A percentile compares a stretch with the other conserved stretches of the same genome.
Conservation (phyloP, 2,329 filamentous ascomycete species). For the Cryphonectria japonica region DNA sequence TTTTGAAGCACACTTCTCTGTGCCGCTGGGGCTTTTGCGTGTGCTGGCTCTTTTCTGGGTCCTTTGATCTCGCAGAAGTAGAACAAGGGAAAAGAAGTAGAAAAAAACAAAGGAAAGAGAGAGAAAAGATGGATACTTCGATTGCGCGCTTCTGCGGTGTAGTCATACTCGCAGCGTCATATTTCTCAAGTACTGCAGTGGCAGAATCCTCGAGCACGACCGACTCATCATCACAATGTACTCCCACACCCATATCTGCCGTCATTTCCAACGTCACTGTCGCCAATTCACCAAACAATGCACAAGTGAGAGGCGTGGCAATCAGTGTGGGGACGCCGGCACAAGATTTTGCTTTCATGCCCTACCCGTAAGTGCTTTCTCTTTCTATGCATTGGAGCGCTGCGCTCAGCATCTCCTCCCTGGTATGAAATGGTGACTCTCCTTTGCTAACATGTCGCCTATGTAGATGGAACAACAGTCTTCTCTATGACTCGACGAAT, state of each 20-base stretch:
- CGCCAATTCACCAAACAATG: constrained; percentile 12
- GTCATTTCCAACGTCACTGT: constrained; percentile 11
- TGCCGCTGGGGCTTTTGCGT: neutral
- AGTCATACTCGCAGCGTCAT: neutral
- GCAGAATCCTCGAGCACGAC: constrained; percentile 6
- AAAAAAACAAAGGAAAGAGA: no score
- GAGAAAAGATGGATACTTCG: neutral
- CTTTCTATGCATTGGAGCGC: neutral
- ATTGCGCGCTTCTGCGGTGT: neutral
- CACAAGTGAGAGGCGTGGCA: constrained; percentile 8
- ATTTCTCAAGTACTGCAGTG: neutral
- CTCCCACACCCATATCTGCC: constrained; percentile 7
- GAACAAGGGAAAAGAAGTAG: no score
- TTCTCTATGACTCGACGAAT: constrained; percentile 10
- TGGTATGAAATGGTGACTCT: no score
- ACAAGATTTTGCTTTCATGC: constrained; percentile 17
- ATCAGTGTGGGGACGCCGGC: constrained; percentile 12
- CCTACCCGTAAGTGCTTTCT: neutral
- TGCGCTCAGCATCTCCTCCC: no score
- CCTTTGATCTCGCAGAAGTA: neutral
- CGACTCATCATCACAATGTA: neutral
- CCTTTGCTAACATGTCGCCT: neutral
- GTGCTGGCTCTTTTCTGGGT: neutral
- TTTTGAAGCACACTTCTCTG: neutral
- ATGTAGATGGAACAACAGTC: constrained; percentile 7